phyloP scores from a whole-genome alignment of 306 rosid species.

The Medicago lupulina region DNA sequence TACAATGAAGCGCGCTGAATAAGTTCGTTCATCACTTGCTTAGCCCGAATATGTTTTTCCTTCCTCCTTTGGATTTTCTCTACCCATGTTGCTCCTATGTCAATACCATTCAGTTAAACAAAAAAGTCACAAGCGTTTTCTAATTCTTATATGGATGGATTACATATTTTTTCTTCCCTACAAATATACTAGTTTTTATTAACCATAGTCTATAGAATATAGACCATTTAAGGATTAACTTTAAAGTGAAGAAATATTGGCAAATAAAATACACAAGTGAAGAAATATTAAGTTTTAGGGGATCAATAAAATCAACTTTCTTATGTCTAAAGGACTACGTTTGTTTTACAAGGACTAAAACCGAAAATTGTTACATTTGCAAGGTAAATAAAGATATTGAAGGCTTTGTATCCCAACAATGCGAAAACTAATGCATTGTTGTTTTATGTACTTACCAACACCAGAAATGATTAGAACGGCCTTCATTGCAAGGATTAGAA shows the following conservation, averaged over 20 bases:
- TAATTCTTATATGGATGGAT: background rate
- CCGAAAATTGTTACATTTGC: background rate
- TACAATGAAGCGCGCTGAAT: constrained; percentile 32
- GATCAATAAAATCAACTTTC: background rate
- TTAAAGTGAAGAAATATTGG: background rate
- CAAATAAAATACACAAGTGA: background rate
- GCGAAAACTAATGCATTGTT: background rate
- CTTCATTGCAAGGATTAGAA: constrained; percentile 41
- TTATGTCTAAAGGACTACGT: background rate
- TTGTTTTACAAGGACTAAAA: background rate
- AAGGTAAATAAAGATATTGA: background rate
- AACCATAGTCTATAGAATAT: too few relatives aligned
- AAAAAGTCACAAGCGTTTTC: background rate
- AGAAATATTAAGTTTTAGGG: background rate
- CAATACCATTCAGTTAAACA: background rate
- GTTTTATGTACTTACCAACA: constrained; percentile 41
- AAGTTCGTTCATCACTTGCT: constrained; percentile 49
- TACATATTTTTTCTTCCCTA: background rate
- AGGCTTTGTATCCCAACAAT: background rate
- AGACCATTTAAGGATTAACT: too few relatives aligned
- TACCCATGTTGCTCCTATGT: constrained; percentile 49
- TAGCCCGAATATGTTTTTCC: constrained; percentile 45
- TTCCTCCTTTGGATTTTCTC: constrained; percentile 51
- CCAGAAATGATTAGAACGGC: constrained; percentile 48
- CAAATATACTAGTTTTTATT: background rate